A percentile compares a stretch with the other conserved stretches of the same genome.
Evolutionary conservation across 2,329 filamentous ascomycete species (phyloP).

Genomic region (Curvularia lunata): DNA sequence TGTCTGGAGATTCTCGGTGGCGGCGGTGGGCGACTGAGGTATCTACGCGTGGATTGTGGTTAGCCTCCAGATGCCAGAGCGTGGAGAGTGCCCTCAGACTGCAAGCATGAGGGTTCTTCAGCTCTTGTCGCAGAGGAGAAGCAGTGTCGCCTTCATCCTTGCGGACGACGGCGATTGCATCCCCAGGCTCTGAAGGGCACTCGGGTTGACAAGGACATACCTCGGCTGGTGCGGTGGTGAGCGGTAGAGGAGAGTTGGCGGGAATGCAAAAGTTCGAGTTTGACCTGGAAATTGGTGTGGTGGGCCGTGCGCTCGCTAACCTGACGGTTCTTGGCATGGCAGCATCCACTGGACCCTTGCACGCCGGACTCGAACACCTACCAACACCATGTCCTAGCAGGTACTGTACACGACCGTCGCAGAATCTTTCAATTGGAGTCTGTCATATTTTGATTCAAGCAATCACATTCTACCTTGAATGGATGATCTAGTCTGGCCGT

Average conservation of each 20-base stretch:
- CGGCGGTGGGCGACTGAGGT: constrained; percentile 63
- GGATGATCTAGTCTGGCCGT: not conserved
- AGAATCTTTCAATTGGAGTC: not conserved
- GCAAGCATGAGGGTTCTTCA: constrained; percentile 69
- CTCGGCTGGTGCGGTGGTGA: constrained; percentile 42
- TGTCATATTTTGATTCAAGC: not conserved
- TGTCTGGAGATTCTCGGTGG: constrained; percentile 79
- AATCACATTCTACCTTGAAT: not conserved
- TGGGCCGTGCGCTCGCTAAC: constrained; percentile 32
- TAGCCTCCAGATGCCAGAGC: constrained; percentile 71
- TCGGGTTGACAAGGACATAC: constrained; percentile 47
- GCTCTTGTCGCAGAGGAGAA: constrained; percentile 61
- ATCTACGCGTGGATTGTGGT: constrained; percentile 58
- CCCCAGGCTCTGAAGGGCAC: constrained; percentile 60
- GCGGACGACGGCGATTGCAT: constrained; percentile 51
- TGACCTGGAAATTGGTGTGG: constrained; percentile 26
- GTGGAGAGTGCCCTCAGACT: constrained; percentile 68
- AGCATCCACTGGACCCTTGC: constrained; percentile 12
- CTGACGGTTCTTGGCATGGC: constrained; percentile 21
- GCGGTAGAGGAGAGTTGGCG: constrained; percentile 24
- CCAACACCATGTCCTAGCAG: constrained; percentile 10
- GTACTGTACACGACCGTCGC: not conserved
- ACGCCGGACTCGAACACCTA: constrained; percentile 1
- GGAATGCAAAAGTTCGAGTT: constrained; percentile 36
- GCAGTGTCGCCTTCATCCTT: constrained; percentile 53